Conservation (phyloP, 169 alveolate species). For the Plasmodium reichenowi region DNA sequence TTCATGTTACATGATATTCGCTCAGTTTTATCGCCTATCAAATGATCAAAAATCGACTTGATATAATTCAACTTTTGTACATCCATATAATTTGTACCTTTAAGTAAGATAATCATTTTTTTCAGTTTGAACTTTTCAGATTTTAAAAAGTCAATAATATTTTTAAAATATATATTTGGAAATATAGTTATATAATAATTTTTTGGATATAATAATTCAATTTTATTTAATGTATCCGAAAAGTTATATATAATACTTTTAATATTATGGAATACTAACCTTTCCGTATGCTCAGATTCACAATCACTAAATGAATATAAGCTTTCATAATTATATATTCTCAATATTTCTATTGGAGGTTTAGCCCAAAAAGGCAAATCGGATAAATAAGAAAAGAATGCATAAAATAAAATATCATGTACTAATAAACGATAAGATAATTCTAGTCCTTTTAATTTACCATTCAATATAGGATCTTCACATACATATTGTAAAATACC, state of each 20-base stretch:
- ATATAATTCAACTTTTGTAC: conserved; percentile 41
- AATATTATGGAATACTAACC: conserved; percentile 79
- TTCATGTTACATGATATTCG: conserved; percentile 12
- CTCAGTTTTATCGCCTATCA: conserved; percentile 53
- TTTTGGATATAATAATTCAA: conserved; percentile 78
- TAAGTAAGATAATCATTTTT: conserved; percentile 63
- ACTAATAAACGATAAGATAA: conserved; percentile 80
- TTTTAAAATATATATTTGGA: conserved; percentile 78
- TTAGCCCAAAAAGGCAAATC: conserved; percentile 85
- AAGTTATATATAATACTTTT: conserved; percentile 77
- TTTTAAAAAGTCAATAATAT: conserved; percentile 77
- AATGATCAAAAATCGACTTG: conserved; percentile 32
- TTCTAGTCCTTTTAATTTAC: conserved; percentile 81
- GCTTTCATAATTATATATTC: conserved; percentile 80
- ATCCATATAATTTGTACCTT: conserved; percentile 63
- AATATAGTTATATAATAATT: conserved; percentile 65
- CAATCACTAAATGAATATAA: conserved; percentile 79
- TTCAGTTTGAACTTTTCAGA: conserved; percentile 74
- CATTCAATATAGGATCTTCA: conserved; percentile 80
- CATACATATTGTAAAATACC: conserved; percentile 81
- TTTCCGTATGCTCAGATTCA: conserved; percentile 81
- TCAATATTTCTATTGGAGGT: conserved; percentile 80
- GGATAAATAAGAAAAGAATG: conserved; percentile 79
- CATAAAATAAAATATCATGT: conserved; percentile 82
- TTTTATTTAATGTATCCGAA: conserved; percentile 73